These are phyloP conservation scores for Kwoniella dejecticola DNA, from an alignment of 768 basidiomycete genomes.

Conservation along the genomic window DNA sequence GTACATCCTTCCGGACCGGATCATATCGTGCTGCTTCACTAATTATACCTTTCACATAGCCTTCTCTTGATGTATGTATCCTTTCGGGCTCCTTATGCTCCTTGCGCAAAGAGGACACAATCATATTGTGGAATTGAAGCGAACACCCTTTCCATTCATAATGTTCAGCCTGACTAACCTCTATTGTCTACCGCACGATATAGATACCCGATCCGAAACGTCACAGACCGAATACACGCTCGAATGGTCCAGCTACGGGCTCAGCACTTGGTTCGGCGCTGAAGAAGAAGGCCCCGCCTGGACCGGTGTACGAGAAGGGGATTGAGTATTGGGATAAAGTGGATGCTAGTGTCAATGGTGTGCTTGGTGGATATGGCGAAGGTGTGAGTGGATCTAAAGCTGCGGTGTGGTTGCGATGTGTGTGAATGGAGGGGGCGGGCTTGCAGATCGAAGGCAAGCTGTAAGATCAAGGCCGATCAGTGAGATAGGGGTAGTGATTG, in stretches of 20 bases:
- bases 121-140: no score
- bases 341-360: constrained; percentile 80
- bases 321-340: constrained; percentile 84
- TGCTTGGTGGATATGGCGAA: constrained; percentile 72
- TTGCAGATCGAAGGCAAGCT: no score
- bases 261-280: constrained; percentile 39
- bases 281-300: constrained; percentile 29
- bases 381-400: constrained; percentile 55
- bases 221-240: constrained; percentile 25
- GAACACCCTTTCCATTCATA: neutral
- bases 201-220: constrained; percentile 27
- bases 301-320: constrained; percentile 70
- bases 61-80: constrained; percentile 1
- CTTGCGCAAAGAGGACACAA: no score
- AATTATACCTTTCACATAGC: neutral
- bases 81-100: no score
- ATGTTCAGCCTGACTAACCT: no score
- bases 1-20: no score
- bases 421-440: no score
- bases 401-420: no score
- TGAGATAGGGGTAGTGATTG: no score
- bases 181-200: no score
- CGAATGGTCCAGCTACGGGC: neutral
- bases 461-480: no score
- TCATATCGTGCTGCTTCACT: no score